Evolutionary conservation across 1,284 basidiomycete species (phyloP), one percentile per base, ranked within the genome.

Genomic region (Ceratobasidium sp.): DNA sequence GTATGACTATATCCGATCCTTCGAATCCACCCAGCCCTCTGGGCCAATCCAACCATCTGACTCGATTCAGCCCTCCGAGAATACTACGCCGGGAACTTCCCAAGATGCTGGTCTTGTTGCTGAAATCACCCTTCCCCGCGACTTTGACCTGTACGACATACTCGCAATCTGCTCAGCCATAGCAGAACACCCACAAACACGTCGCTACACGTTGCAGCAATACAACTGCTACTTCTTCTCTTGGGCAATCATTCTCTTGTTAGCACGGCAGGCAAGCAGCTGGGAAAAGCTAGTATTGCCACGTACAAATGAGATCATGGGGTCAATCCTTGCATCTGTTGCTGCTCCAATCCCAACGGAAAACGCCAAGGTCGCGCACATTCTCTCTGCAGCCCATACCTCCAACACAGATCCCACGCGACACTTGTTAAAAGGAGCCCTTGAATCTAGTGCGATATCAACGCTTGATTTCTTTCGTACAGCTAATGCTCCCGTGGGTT

Each of bases 141-240:
- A 8, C 6, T 41, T 59, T 21, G 57, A 59, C 32, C 57, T 59
- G 28, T 35, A 38, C 35, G 32, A 59, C 18, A 18, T 41, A 7
- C 57, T 59, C 35, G 57, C 57, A 11, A 59, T 59, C 30, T 59
- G 57, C 32, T 59, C 16, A 9, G 57, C 30, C 18, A 3, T 59
- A 4, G 11, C 16, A 2, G 35, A 41, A 11, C 21, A 38, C 35
- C 4, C 4, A 7, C 28, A 14, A 41, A 18, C 57, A 16, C 30
- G 23, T 13, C 57, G 57, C 16, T 59, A 59, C 35, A 59, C 57
- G 5, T 18, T 59, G 35, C 28, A 59, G 35, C 57, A 59, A 59
- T 59, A 32, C 57, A 59, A 59, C 57, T 59, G 57, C 57, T 59
- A 59, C 30, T 59, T 59, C 35, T 59, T 59, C 23, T 59, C 57